Conservation (phyloP, 2,329 filamentous ascomycete genomes). For the Epicoccum nigrum region DNA sequence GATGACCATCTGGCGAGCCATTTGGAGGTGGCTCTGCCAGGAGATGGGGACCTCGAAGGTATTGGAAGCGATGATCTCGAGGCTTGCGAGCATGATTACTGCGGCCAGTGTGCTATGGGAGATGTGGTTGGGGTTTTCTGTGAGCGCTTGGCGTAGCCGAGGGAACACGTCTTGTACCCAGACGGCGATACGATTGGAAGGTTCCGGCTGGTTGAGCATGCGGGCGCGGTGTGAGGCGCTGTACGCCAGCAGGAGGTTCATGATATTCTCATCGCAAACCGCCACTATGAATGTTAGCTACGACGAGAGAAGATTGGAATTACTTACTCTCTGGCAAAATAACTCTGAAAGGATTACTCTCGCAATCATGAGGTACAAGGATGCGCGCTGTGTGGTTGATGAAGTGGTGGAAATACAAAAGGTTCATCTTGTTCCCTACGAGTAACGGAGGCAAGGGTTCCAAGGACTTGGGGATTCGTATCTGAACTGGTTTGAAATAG, state of each 20-base stretch:
- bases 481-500: slow-evolving; percentile 71
- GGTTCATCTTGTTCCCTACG: slow-evolving; percentile 76
- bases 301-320: no score
- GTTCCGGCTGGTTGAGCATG: slow-evolving; percentile 74
- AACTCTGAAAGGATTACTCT: slow-evolving; percentile 64
- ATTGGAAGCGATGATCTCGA: slow-evolving; percentile 82
- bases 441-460: slow-evolving; percentile 64
- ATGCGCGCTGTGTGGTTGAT: slow-evolving; percentile 80
- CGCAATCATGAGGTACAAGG: slow-evolving; percentile 66
- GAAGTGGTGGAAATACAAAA: slow-evolving; percentile 76
- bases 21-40: slow-evolving; percentile 79
- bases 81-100: slow-evolving; percentile 81
- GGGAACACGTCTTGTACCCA: slow-evolving; percentile 84
- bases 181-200: slow-evolving; percentile 75
- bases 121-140: slow-evolving; percentile 56
- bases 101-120: slow-evolving; percentile 78
- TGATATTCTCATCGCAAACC: slow-evolving; percentile 70
- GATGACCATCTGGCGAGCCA: slow-evolving; percentile 77
- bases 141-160: slow-evolving; percentile 70
- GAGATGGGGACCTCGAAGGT: slow-evolving; percentile 80
- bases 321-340: slow-evolving; percentile 66
- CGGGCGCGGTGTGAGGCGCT: slow-evolving; percentile 83
- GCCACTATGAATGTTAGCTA: slow-evolving; percentile 60
- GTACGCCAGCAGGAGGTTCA: slow-evolving; percentile 79
- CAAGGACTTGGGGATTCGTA: slow-evolving; percentile 65